Evolutionary conservation across 257 asterid species (phyloP), one percentile per base, ranked within the genome.

Genomic region (Avicennia marina): DNA sequence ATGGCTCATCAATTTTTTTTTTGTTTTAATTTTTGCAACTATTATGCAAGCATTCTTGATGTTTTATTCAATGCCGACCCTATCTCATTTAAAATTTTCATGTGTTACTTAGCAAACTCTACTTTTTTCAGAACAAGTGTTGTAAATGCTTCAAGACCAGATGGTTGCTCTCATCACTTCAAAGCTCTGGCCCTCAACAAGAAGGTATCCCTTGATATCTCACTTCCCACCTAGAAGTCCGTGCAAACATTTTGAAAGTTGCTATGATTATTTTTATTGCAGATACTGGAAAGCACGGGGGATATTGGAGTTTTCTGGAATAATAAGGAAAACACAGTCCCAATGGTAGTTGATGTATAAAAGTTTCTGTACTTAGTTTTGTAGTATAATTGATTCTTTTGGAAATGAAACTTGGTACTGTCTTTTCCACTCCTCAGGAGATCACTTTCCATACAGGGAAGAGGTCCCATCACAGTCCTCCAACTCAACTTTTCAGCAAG

Each of bases 141-240:
- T 31, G 33, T 42, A 62, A 74, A 60, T 66, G 29, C 52, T 19
- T 43, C 72, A 49, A 80, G 72, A 69, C 62, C 25, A 19, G 77
- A 63, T 42, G 71, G 54, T 21, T 40, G 62, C 2, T 69, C 73
- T 45, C 75, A 71, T 69, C 51, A 72, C 66, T 80, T 83, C 36
- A 83, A 73, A 77, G 85, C 85, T 78, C 85, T 75, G 32, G 78
- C 83, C 34, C 78, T 83, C 24, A 80, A 72, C 54, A 80, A 72
- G 62, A 83, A 83, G 85, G 91, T 80, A 63, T 5, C 4, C 11
- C 16, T 43, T 50, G n/a, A 31, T 27, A 50, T 8, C 13, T 11
- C n/a, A n/a, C n/a, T n/a, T n/a, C n/a, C n/a, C n/a, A n/a, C n/a
- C n/a, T n/a, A n/a, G n/a, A n/a, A n/a, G n/a, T n/a, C n/a, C n/a